Base-by-base conservation (phyloP, 2,329 filamentous ascomycete species). In the Clathrospora elynae region DNA sequence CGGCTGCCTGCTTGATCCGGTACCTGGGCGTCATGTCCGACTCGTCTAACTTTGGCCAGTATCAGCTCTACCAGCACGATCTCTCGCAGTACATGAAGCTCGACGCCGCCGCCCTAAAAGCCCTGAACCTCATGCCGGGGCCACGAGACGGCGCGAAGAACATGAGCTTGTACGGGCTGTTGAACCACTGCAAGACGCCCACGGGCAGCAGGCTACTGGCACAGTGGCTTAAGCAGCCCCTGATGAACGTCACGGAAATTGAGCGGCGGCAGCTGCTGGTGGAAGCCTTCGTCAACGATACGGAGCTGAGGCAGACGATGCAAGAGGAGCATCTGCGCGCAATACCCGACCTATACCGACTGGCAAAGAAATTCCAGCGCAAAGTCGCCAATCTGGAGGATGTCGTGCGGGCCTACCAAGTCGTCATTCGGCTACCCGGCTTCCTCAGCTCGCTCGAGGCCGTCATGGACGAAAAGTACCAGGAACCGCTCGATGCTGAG, bases 101-200 rank as follows among this genome's bases (percentile, higher is more conserved):
- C 4, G 93, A 99, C 71, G 90, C 95, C 1, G 90, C 93, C 1
- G 93, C 93, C 0, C 76, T 99, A 29, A 92, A 95, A 62, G 93
- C 93, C 0, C 79, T 99, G 39, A 99, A 99, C 61, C 80, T 99
- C 24, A 97, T 99, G 91, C 95, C 93, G 4, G 92, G 93, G 4
- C 89, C 89, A 0, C 84, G 90, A 53, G 93, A 99, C 64, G 93
- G 93, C 2, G 82, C 90, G n/a, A 97, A 96, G 75, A 95, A 84
- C 1, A 99, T 99, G 93, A 97, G 91, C 65, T 70, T 99, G 37
- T 99, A 88, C 59, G 93, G 93, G 0, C 75, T 99, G 12, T 77
- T 99, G 28, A 97, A 99, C 61, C 91, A 97, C 70, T 99, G 93
- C 83, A 97, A 96, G 71, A 99, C 93, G 1, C 89, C 93, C 0